A percentile compares a stretch with the other conserved stretches of the same genome.
Conservation (phyloP, 345 rosid genomes). For the Tarenaya hassleriana region DNA sequence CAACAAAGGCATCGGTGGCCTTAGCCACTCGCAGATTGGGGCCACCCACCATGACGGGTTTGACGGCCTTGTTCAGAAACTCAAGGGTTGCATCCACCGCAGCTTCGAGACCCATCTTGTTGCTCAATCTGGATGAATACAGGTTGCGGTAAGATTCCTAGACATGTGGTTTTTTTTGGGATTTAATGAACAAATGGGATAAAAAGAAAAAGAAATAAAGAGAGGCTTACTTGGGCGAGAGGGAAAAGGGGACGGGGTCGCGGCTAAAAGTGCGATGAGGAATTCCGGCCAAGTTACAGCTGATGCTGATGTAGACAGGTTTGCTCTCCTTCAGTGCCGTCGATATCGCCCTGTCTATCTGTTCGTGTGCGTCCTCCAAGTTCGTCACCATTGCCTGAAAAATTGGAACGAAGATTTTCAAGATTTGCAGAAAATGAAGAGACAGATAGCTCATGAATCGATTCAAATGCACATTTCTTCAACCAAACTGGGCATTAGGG, state of each 20-base stretch:
- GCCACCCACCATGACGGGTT: constrained; percentile 54
- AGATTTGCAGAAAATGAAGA: too few relatives aligned
- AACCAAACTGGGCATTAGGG: too few relatives aligned
- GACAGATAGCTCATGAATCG: too few relatives aligned
- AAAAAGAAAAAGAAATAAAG: too few relatives aligned
- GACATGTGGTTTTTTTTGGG: background rate
- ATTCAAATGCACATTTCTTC: too few relatives aligned
- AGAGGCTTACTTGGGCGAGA: constrained; percentile 34
- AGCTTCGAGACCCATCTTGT: constrained; percentile 40
- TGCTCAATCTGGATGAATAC: constrained; percentile 35
- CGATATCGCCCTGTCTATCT: constrained; percentile 46
- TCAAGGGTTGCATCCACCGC: constrained; percentile 50
- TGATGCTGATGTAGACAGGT: constrained; percentile 61
- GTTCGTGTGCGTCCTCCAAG: constrained; percentile 58
- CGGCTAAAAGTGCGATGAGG: constrained; percentile 46
- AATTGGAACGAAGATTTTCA: background rate
- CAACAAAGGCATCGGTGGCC: constrained; percentile 40
- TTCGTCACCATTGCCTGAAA: constrained; percentile 46
- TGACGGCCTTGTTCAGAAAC: constrained; percentile 52
- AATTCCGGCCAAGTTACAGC: constrained; percentile 44
- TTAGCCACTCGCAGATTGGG: constrained; percentile 40
- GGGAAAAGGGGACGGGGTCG: constrained; percentile 43
- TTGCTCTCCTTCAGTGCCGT: constrained; percentile 54
- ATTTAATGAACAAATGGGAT: background rate
- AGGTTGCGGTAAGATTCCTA: background rate